Conservation (phyloP, 2,329 filamentous ascomycete genomes). For the Sarocladiaceae sp. region DNA sequence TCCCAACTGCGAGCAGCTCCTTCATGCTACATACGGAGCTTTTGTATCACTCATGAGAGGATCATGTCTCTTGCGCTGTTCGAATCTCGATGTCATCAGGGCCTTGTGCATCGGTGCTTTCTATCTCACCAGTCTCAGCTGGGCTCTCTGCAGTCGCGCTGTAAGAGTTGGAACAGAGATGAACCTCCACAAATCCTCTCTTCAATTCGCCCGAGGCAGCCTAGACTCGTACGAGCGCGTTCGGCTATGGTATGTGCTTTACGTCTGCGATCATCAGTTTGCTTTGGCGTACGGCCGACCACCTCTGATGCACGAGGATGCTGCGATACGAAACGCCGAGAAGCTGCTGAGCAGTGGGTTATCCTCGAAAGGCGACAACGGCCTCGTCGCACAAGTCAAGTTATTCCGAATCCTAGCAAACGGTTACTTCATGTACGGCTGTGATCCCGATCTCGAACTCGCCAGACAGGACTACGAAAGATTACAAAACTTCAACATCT, state of each 20-base stretch:
- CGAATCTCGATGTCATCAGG: slow-evolving; percentile 32
- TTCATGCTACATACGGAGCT: slow-evolving; percentile 14
- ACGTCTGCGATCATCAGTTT: slow-evolving; percentile 33
- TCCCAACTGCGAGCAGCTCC: slow-evolving; percentile 13
- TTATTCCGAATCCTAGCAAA: slow-evolving; percentile 14
- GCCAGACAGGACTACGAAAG: slow-evolving; percentile 10
- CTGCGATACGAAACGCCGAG: slow-evolving; percentile 30
- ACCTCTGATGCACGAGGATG: slow-evolving; percentile 29
- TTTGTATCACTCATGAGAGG: slow-evolving; percentile 16
- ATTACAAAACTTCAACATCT: slow-evolving; percentile 13
- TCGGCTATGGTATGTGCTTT: slow-evolving; percentile 33
- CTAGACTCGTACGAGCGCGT: slow-evolving; percentile 29
- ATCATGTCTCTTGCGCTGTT: slow-evolving; percentile 22
- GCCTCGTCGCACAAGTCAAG: slow-evolving; percentile 12
- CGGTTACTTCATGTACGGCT: slow-evolving; percentile 13
- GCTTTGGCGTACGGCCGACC: slow-evolving; percentile 35
- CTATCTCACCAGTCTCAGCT: slow-evolving; percentile 33
- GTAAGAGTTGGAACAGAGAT: slow-evolving; percentile 34
- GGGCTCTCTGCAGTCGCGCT: slow-evolving; percentile 32
- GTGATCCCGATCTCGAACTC: slow-evolving; percentile 14
- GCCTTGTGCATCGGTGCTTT: slow-evolving; percentile 33
- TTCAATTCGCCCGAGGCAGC: slow-evolving; percentile 27
- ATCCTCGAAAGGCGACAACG: slow-evolving; percentile 11
- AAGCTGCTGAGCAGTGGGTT: slow-evolving; percentile 13
- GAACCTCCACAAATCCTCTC: slow-evolving; percentile 32